Percentiles rank a stretch among this genome's conserved stretches.
Evolutionary conservation across 148 eudicot genomes (phyloP).

Genomic region (Nepenthes mirabilis): DNA sequence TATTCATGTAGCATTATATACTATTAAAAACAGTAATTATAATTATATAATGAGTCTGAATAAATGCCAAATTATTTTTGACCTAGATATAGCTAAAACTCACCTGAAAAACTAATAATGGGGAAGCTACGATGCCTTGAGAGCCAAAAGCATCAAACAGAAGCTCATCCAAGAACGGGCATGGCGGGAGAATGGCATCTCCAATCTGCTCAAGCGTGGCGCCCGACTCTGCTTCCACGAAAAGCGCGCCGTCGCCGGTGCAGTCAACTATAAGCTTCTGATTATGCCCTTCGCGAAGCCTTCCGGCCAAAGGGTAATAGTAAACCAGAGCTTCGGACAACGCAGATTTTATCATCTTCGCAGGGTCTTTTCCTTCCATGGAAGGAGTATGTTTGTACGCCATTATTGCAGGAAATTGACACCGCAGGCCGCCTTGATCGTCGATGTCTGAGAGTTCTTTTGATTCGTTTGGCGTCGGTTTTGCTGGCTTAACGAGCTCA

Average conservation of each 20-base stretch:
- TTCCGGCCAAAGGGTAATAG: slow-evolving; percentile 2
- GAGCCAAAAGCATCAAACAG: background rate
- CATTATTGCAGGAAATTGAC: background rate
- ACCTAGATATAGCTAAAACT: background rate
- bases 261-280: background rate
- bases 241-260: background rate
- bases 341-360: background rate
- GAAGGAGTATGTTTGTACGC: background rate
- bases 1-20: too few relatives aligned
- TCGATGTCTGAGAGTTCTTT: slow-evolving; percentile 5
- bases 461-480: slow-evolving; percentile 3
- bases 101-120: background rate
- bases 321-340: background rate
- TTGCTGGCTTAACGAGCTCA: background rate
- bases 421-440: background rate
- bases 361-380: background rate
- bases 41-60: too few relatives aligned
- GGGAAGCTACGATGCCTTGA: background rate
- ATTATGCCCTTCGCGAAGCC: background rate
- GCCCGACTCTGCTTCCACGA: background rate
- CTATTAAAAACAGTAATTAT: too few relatives aligned
- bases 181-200: background rate
- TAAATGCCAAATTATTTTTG: too few relatives aligned
- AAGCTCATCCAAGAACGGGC: background rate
- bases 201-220: background rate